Conservation (phyloP, 2,329 filamentous ascomycete species). For the Orbilia oligospora region DNA sequence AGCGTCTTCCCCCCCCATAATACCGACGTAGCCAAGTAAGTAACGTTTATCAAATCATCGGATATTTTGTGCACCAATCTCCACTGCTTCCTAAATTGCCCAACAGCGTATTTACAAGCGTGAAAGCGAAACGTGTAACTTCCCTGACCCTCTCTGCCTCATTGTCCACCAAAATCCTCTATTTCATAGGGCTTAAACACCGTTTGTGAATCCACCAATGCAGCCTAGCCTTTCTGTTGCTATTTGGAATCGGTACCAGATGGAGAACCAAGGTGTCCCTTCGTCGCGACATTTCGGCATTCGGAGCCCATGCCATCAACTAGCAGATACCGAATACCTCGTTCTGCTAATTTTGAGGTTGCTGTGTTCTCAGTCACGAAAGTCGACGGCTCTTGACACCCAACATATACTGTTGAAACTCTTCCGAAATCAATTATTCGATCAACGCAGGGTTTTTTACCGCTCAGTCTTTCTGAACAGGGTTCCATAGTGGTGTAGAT, state of each 20-base stretch:
- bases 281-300: slow-evolving; percentile 85
- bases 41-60: not conserved
- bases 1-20: too few relatives aligned
- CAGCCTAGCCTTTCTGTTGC: not conserved
- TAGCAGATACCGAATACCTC: slow-evolving; percentile 80
- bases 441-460: slow-evolving; percentile 83
- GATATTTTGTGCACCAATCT: not conserved
- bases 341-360: slow-evolving; percentile 77
- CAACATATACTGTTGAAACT: slow-evolving; percentile 85
- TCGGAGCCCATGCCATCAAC: slow-evolving; percentile 82
- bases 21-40: not conserved
- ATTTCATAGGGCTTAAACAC: not conserved
- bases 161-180: not conserved
- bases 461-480: slow-evolving; percentile 80
- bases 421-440: slow-evolving; percentile 74
- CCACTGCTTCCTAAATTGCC: not conserved
- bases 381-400: slow-evolving; percentile 88
- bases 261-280: slow-evolving; percentile 75
- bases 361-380: slow-evolving; percentile 89
- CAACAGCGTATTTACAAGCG: not conserved
- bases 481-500: slow-evolving; percentile 97
- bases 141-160: not conserved
- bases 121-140: not conserved
- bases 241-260: not conserved
- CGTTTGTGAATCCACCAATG: not conserved